A percentile compares a stretch with the other conserved stretches of the same genome.
Evolutionary conservation across 768 basidiomycete genomes (phyloP).

Genomic region (Mycena vulgaris): DNA sequence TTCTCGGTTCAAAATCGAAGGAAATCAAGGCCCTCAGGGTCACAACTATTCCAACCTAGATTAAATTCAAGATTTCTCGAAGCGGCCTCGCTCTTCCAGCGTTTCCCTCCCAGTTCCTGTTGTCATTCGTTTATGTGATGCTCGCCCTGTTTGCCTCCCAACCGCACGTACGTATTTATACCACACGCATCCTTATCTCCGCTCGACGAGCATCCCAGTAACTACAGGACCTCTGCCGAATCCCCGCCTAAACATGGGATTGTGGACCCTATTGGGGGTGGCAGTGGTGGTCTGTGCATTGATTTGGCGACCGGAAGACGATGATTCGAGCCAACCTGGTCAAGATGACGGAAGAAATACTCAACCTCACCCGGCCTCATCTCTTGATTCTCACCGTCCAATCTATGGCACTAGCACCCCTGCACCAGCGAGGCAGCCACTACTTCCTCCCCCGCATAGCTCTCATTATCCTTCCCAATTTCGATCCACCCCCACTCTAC

Average conservation of each 20-base stretch:
- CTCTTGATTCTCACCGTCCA: background rate
- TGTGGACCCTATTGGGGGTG: background rate
- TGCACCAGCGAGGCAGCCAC: background rate
- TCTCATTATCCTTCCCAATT: background rate
- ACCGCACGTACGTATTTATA: background rate
- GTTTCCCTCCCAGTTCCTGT: background rate
- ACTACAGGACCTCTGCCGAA: background rate
- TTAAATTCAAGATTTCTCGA: background rate
- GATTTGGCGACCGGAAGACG: background rate
- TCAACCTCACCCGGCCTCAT: background rate
- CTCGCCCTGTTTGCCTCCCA: background rate
- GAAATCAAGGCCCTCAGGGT: too few species aligned
- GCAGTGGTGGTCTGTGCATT: background rate
- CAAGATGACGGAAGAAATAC: background rate
- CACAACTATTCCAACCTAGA: background rate
- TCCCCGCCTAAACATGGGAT: background rate
- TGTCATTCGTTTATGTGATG: conserved; percentile 1
- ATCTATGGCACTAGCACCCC: conserved; percentile 1
- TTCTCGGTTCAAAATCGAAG: too few species aligned
- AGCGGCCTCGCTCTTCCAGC: background rate
- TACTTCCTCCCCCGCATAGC: background rate
- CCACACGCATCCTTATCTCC: conserved; percentile 2
- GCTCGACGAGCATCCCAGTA: background rate
- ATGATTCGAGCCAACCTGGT: background rate
- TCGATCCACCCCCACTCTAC: background rate